Base-by-base conservation (phyloP, 2,329 filamentous ascomycete genomes). In the Aspergillus jensenii region DNA sequence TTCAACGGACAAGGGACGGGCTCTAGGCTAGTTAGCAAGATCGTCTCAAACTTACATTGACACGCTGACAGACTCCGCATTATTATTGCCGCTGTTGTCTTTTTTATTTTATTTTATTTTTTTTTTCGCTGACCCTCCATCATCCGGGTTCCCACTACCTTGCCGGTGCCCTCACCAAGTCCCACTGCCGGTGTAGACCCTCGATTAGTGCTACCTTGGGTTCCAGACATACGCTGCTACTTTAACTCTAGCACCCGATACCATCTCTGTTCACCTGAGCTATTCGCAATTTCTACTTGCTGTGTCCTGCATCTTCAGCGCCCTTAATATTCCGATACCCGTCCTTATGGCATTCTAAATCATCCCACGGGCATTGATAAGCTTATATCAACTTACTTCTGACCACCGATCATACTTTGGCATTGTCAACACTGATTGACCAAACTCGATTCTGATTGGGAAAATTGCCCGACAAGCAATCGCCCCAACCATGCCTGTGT, bases 401-500 rank as follows among this genome's bases (percentile, higher is more conserved):
- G 23, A 52, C 45, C 48, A 23, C 21, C 48, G 43, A 37, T 50
- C 41, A 52, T 52, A 56, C 56, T 55, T 33, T 48, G 31, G 45
- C 37, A n/a, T 45, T 49, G 9, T 17, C 35, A 40, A 44, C 31
- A 49, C 54, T 35, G 39, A 53, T 33, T 44, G 43, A 21, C 40
- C 39, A 37, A 35, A 25, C 25, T 56, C 35, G 25, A 47, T 14
- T 37, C 52, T 21, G 17, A 56, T 51, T 58, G 48, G 55, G 45
- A 53, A 35, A 35, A 48, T 48, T 23, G 19, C 35, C 52, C 46
- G 39, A 19, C 54, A 21, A 44, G 52, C 46, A n/a, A 31, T 25
- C 12, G 35, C 17, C 33, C 37, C 25, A 33, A 68, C 61, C 65
- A 76, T 76, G 27, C 27, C 27, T 31, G 27, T 31, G 73, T 61